phyloP scores from a whole-genome alignment of 2,329 filamentous ascomycete species.

The Fulvia fulva region DNA sequence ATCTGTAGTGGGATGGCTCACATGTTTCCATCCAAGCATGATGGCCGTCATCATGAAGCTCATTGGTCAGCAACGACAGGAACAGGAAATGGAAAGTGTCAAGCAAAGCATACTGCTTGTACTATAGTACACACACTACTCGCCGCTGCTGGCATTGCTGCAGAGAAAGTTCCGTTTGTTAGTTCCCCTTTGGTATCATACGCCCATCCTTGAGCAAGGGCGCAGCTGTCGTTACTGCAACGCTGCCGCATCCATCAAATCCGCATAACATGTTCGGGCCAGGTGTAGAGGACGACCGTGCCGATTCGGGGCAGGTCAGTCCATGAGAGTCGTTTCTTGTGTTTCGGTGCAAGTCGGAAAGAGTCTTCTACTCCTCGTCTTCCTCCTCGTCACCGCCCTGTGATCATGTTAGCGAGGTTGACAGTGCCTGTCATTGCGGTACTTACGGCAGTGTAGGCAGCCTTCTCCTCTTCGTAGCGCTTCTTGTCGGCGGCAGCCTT shows the following conservation, averaged over 20 bases:
- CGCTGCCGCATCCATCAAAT: conserved; percentile 10
- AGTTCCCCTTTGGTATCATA: conserved; percentile 21
- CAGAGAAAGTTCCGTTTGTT: conserved; percentile 13
- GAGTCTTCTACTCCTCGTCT: conserved; percentile 33
- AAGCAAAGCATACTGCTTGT: background rate
- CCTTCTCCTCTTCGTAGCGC: conserved; percentile 98
- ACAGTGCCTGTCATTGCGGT: background rate
- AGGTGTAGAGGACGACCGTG: conserved; percentile 1
- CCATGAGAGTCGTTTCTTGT: background rate
- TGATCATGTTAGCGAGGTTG: conserved; percentile 16
- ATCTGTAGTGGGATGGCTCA: background rate
- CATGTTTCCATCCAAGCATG: background rate
- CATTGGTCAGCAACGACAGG: background rate
- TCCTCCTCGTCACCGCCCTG: conserved; percentile 36
- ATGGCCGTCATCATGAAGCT: background rate
- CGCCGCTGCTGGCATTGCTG: conserved; percentile 11
- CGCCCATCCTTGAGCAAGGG: conserved; percentile 16
- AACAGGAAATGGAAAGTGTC: background rate
- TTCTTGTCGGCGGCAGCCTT: conserved; percentile 98
- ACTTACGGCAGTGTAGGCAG: conserved; percentile 75
- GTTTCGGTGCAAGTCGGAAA: background rate
- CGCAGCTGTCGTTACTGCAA: conserved; percentile 17
- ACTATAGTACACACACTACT: conserved; percentile 20
- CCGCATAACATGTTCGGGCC: conserved; percentile 5
- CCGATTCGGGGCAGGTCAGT: background rate